Evolutionary conservation across 345 rosid genomes (phyloP), one percentile per base, ranked within the genome.

Genomic region (Pistacia integerrima): DNA sequence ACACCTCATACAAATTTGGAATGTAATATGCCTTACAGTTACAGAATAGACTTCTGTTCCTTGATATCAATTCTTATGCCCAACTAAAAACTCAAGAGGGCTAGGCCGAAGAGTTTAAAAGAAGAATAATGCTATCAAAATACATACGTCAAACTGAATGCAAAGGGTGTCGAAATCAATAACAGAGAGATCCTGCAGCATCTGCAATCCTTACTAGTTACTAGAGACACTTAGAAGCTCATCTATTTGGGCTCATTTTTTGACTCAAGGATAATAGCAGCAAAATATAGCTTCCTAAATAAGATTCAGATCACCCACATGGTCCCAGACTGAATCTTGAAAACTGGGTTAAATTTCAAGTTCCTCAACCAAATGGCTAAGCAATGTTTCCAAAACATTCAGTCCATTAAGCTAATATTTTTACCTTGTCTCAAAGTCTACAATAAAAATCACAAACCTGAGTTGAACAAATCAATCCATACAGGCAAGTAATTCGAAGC

Each of bases 401-500:
- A 59, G 36, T 76, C 68, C 67, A 38, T 11, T 10, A 22, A 11
- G 14, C 58, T 28, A 52, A 17, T 35, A 25, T n/a, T 46, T 16
- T 36, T 22, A 80, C n/a, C 46, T 55, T 30, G 51, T 18, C 4
- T 64, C 41, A 36, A 60, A 66, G n/a, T 30, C 44, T 46, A 73
- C 3, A 70, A 20, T 46, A 66, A 56, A 57, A 80, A 30, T 49
- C 54, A 79, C 83, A 58, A 72, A 94, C 99, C 97, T 78, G 93
- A 89, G 81, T 87, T 79, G 88, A 92, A 91, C 80, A 84, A 62
- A 58, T 77, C 77, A 81, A 90, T 81, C 99, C 98, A 97, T 69
- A 97, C 60, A 71, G 98, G 98, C 48, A 88, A 74, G 74, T 88
- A 97, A 78, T 94, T 94, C 30, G 98, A 97, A 70, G 97, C 97